Conservation (phyloP, 345 rosid species). For the Orychophragmus violaceus region DNA sequence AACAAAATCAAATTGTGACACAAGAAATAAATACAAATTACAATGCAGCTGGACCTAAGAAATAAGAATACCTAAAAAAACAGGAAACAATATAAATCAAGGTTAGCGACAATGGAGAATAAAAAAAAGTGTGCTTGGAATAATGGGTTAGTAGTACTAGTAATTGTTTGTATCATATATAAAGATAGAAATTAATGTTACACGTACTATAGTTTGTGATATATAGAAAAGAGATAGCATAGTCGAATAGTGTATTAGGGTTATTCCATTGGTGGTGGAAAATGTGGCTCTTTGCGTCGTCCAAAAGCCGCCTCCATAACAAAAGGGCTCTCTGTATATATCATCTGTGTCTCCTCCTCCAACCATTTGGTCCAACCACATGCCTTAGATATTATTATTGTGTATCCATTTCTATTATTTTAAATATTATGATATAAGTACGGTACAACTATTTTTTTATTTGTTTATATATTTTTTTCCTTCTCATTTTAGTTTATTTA, state of each 20-base stretch:
- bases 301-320: conserved; percentile 52
- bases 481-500: neutral
- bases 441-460: neutral
- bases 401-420: conserved; percentile 5
- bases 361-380: conserved; percentile 32
- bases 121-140: neutral
- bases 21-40: too few species aligned
- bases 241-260: neutral
- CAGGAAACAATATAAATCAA: neutral
- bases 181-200: neutral
- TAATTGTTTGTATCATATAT: neutral
- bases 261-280: neutral
- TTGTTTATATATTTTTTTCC: neutral
- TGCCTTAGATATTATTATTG: conserved; percentile 18
- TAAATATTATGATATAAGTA: neutral
- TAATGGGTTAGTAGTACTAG: neutral
- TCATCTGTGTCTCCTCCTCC: conserved; percentile 21
- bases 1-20: too few species aligned
- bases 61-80: neutral
- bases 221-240: neutral
- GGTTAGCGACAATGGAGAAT: neutral
- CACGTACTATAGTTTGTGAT: neutral
- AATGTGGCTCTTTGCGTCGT: conserved; percentile 45
- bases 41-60: neutral
- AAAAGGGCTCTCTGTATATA: neutral